These are phyloP conservation scores for Pleurotus tuber-regium DNA, from an alignment of 768 basidiomycete genomes.

Conservation along the genomic window DNA sequence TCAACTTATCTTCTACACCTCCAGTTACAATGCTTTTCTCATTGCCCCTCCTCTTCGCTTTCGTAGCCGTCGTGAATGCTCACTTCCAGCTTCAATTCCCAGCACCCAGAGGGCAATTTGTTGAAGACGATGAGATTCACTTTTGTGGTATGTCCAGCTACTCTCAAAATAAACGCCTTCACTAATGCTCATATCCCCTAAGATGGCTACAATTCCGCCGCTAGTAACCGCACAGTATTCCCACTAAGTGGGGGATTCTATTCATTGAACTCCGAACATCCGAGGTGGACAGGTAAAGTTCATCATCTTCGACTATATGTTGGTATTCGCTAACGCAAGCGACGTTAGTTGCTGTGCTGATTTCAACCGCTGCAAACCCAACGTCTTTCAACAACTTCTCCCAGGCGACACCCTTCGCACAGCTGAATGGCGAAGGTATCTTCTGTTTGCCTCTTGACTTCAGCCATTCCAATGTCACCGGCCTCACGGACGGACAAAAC, in stretches of 20 bases:
- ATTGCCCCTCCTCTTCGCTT: constrained; percentile 31
- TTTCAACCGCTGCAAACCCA: constrained; percentile 57
- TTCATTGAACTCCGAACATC: constrained; percentile 64
- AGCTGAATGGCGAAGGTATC: constrained; percentile 51
- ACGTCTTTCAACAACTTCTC: constrained; percentile 65
- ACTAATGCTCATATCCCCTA: constrained; percentile 6
- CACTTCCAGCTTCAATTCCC: constrained; percentile 86
- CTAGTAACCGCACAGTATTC: constrained; percentile 62
- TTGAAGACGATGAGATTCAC: constrained; percentile 49
- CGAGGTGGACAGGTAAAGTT: constrained; percentile 53
- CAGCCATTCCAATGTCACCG: constrained; percentile 43
- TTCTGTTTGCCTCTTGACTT: constrained; percentile 72
- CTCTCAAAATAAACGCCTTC: not conserved
- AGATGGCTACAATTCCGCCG: constrained; percentile 63
- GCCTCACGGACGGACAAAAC: constrained; percentile 59
- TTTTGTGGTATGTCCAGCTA: constrained; percentile 62
- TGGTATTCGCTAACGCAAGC: too few species aligned
- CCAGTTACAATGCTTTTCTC: constrained; percentile 30
- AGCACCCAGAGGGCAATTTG: constrained; percentile 66
- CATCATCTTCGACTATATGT: too few species aligned
- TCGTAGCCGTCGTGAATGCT: constrained; percentile 47
- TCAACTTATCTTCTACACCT: not conserved
- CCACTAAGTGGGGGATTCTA: constrained; percentile 64
- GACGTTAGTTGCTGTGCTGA: constrained; percentile 49
- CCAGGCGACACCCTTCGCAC: constrained; percentile 40